These are phyloP conservation scores for Lichtheimia corymbifera DNA, from an alignment of 371 early-diverging fungal genomes.

Conservation along the genomic window DNA sequence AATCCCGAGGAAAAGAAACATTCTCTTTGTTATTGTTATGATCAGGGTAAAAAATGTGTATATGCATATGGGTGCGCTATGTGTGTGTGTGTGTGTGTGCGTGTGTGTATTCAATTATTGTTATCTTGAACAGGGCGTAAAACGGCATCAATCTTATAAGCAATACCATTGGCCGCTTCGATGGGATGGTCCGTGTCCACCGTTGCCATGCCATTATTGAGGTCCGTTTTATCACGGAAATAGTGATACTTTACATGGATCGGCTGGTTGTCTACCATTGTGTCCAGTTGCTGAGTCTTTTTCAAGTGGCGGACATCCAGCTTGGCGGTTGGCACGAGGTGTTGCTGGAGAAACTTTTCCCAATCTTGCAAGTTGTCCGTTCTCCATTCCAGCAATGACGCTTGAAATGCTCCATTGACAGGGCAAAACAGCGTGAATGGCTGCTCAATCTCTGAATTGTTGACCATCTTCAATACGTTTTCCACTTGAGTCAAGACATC, in stretches of 20 bases:
- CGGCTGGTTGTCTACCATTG: conserved; percentile 20
- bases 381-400: conserved; percentile 17
- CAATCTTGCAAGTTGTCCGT: conserved; percentile 14
- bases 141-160: conserved; percentile 44
- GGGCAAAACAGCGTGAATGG: conserved; percentile 45
- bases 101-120: no score
- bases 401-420: conserved; percentile 38
- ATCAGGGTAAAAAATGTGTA: no score
- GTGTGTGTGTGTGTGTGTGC: no score
- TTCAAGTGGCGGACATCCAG: conserved; percentile 20
- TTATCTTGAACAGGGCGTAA: conserved; percentile 18
- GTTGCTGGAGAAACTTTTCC: conserved; percentile 34
- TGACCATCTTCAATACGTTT: conserved; percentile 32
- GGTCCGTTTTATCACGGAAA: conserved; percentile 18
- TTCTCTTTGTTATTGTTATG: not conserved
- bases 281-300: conserved; percentile 20
- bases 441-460: conserved; percentile 24
- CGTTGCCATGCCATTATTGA: conserved; percentile 29
- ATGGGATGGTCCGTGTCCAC: conserved; percentile 35
- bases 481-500: conserved; percentile 41
- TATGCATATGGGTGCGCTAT: no score
- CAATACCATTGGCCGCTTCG: conserved; percentile 44
- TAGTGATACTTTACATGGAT: conserved; percentile 35
- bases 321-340: conserved; percentile 35
- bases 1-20: not conserved